These are phyloP conservation scores for Celoporthe dispersa DNA, from an alignment of 2,329 filamentous ascomycete genomes.

Conservation along the genomic window DNA sequence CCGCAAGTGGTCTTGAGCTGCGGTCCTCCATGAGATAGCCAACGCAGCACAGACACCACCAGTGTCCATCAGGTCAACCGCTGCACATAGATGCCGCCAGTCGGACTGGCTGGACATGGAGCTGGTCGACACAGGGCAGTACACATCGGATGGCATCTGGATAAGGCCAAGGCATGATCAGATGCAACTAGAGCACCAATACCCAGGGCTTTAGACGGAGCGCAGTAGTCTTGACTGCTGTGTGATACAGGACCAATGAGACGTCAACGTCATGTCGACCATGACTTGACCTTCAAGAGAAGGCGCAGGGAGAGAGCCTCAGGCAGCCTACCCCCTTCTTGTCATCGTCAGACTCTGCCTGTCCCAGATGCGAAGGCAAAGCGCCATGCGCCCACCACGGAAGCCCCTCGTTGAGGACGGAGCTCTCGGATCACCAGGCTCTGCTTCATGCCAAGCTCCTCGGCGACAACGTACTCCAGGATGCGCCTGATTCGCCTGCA, in stretches of 20 bases:
- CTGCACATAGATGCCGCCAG: neutral
- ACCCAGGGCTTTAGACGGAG: neutral
- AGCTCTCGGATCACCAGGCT: conserved; percentile 24
- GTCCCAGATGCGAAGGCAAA: conserved; percentile 16
- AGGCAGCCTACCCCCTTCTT: conserved; percentile 18
- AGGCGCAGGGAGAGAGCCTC: neutral
- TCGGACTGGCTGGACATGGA: no score
- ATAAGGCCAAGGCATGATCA: neutral
- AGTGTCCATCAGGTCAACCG: neutral
- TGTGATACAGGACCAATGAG: conserved; percentile 7
- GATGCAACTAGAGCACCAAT: neutral
- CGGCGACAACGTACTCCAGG: conserved; percentile 6
- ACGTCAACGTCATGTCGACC: conserved; percentile 16
- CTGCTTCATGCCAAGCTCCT: conserved; percentile 23
- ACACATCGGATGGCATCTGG: neutral
- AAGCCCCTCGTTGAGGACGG: conserved; percentile 11
- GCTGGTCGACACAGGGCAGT: neutral
- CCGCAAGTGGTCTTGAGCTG: neutral
- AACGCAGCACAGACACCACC: neutral
- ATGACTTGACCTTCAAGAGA: neutral
- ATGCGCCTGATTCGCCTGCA: conserved; percentile 15
- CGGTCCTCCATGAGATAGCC: neutral
- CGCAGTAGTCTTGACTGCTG: neutral
- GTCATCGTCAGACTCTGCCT: conserved; percentile 24
- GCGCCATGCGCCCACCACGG: conserved; percentile 10